Evolutionary conservation across 228 moss, liverwort and hornwort species (phyloP).

Genomic region (Sphagnum fallax): DNA sequence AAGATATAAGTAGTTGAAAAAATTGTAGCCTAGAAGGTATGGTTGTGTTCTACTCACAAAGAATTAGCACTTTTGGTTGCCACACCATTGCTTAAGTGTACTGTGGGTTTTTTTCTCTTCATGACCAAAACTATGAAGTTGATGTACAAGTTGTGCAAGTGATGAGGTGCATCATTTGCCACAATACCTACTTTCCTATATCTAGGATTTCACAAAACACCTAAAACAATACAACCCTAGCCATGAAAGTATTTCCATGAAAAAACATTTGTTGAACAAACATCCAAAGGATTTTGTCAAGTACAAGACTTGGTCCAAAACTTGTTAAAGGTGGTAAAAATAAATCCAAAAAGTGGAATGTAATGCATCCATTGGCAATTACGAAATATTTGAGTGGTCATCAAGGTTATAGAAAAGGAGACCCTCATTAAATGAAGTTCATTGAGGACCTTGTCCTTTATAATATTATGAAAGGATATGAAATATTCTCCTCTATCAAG

Average conservation of each 20-base stretch:
- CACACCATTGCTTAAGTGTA: neutral
- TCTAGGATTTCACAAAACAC: neutral
- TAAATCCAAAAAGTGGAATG: neutral
- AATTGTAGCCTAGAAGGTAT: neutral
- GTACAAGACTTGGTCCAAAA: neutral
- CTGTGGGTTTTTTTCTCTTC: neutral
- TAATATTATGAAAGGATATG: neutral
- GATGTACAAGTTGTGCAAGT: neutral
- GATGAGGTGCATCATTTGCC: neutral
- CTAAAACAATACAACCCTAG: conserved; percentile 1
- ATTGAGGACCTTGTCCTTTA: neutral
- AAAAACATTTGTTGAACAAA: conserved; percentile 1
- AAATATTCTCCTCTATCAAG: neutral
- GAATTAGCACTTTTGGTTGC: neutral
- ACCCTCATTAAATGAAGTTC: neutral
- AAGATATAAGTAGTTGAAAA: neutral
- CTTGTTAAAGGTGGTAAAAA: neutral
- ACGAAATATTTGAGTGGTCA: neutral
- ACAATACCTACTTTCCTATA: neutral
- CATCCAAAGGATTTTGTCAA: neutral
- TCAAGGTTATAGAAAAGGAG: neutral
- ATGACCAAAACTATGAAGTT: neutral
- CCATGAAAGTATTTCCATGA: neutral
- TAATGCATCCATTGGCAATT: neutral
- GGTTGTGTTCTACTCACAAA: neutral